These are phyloP conservation scores for Trichoderma arundinaceum DNA, from an alignment of 2,329 filamentous ascomycete species.

Conservation along the genomic window DNA sequence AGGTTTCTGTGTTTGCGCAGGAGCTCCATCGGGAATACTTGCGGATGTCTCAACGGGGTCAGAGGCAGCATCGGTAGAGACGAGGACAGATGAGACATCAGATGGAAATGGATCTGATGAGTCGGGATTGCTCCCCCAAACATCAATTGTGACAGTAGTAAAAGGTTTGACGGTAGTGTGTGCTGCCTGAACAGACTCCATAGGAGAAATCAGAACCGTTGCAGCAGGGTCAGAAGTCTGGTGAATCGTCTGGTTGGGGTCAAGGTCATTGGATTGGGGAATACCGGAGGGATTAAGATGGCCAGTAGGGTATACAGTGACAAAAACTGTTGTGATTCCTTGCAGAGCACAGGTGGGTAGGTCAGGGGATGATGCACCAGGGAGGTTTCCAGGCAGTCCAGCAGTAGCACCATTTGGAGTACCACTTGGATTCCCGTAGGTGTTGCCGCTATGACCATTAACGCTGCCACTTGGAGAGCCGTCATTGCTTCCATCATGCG, in stretches of 20 bases:
- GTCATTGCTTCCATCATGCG: constrained; percentile 31
- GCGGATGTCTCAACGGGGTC: constrained; percentile 35
- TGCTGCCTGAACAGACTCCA: constrained; percentile 32
- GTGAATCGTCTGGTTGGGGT: constrained; percentile 35
- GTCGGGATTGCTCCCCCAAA: constrained; percentile 40
- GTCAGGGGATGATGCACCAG: constrained; percentile 31
- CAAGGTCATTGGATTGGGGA: constrained; percentile 30
- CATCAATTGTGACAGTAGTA: constrained; percentile 47
- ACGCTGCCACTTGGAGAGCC: constrained; percentile 20
- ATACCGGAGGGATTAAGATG: constrained; percentile 33
- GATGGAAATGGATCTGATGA: constrained; percentile 32
- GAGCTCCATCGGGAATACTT: constrained; percentile 30
- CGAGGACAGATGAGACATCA: constrained; percentile 32
- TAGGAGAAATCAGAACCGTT: constrained; percentile 39
- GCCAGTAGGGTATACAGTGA: constrained; percentile 51
- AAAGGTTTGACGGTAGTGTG: constrained; percentile 39
- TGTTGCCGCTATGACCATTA: constrained; percentile 9
- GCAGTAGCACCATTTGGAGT: constrained; percentile 10
- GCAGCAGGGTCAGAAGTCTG: constrained; percentile 38
- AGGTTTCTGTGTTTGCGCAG: constrained; percentile 32
- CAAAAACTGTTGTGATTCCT: constrained; percentile 53
- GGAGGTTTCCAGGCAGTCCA: constrained; percentile 29
- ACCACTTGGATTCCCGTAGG: constrained; percentile 23
- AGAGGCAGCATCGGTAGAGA: constrained; percentile 32
- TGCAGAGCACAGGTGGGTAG: constrained; percentile 48